These are phyloP conservation scores for Geranium brycei DNA, from an alignment of 345 rosid genomes.

Conservation along the genomic window DNA sequence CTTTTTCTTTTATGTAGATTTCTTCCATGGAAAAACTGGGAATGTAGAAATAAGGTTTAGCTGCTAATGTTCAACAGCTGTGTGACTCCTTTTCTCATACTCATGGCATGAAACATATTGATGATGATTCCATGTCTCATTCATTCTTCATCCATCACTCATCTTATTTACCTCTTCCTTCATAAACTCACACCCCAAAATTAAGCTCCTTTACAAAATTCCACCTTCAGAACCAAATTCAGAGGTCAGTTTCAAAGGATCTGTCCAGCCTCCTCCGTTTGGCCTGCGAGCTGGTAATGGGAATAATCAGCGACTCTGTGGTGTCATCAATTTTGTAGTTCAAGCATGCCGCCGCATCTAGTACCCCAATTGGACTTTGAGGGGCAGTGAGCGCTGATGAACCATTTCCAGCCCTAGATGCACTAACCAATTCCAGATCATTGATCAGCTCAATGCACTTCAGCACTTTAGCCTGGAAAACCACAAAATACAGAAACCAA, in stretches of 20 bases:
- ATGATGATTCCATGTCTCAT: not conserved
- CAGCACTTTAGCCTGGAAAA: slow-evolving; percentile 37
- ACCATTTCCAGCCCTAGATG: slow-evolving; percentile 8
- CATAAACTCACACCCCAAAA: slow-evolving; percentile 15
- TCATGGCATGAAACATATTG: not conserved
- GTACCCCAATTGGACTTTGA: slow-evolving; percentile 54
- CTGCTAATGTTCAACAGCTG: slow-evolving; percentile 54
- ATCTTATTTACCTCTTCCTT: slow-evolving; percentile 14
- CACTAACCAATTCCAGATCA: slow-evolving; percentile 24
- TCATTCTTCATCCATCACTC: slow-evolving; percentile 23
- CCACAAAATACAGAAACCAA: not conserved
- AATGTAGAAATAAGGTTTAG: slow-evolving; percentile 7
- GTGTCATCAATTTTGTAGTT: slow-evolving; percentile 48
- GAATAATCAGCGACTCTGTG: slow-evolving; percentile 30
- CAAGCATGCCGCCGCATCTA: slow-evolving; percentile 61
- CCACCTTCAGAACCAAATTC: not conserved
- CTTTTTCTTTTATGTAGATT: not conserved
- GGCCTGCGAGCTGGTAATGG: slow-evolving; percentile 19
- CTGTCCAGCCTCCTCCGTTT: slow-evolving; percentile 44
- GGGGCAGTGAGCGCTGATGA: slow-evolving; percentile 31
- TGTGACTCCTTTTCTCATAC: slow-evolving; percentile 20
- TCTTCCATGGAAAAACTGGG: not conserved
- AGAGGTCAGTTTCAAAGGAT: slow-evolving; percentile 8
- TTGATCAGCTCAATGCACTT: slow-evolving; percentile 30
- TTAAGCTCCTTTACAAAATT: not conserved